A percentile compares a stretch with the other conserved stretches of the same genome.
These are phyloP conservation scores for Camellia japonica DNA, from an alignment of 148 eudicot genomes.

Conservation along the genomic window DNA sequence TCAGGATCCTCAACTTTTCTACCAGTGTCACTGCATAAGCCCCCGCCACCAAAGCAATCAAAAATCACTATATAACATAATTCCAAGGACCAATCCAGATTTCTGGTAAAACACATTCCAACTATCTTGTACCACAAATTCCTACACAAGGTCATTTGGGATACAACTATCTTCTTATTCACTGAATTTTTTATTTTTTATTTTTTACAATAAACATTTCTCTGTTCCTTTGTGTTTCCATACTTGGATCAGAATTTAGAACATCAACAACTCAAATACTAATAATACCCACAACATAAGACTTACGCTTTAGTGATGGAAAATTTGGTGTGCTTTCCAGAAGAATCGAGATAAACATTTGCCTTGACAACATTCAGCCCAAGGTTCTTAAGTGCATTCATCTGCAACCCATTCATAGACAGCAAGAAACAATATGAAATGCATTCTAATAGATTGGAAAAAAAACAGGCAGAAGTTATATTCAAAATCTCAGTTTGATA, in stretches of 20 bases:
- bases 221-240: background rate
- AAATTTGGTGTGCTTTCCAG: constrained; percentile 97
- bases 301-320: constrained; percentile 94
- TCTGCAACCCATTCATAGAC: constrained; percentile 54
- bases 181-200: background rate
- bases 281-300: constrained; percentile 21
- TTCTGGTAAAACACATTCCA: background rate
- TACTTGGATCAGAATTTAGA: background rate
- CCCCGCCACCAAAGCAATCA: constrained; percentile 9
- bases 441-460: constrained; percentile 17
- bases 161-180: background rate
- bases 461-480: background rate
- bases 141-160: background rate
- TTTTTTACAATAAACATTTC: background rate
- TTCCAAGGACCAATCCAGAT: background rate
- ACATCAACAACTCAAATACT: constrained; percentile 12
- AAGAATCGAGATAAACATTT: constrained; percentile 89
- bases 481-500: background rate
- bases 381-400: constrained; percentile 87
- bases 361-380: constrained; percentile 96
- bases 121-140: background rate
- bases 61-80: background rate
- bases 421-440: constrained; percentile 26
- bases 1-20: constrained; percentile 94
- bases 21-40: constrained; percentile 65